Percentiles rank a stretch among this genome's conserved stretches.
These are phyloP conservation scores for Populus deltoides DNA, from an alignment of 345 rosid species.

Conservation along the genomic window DNA sequence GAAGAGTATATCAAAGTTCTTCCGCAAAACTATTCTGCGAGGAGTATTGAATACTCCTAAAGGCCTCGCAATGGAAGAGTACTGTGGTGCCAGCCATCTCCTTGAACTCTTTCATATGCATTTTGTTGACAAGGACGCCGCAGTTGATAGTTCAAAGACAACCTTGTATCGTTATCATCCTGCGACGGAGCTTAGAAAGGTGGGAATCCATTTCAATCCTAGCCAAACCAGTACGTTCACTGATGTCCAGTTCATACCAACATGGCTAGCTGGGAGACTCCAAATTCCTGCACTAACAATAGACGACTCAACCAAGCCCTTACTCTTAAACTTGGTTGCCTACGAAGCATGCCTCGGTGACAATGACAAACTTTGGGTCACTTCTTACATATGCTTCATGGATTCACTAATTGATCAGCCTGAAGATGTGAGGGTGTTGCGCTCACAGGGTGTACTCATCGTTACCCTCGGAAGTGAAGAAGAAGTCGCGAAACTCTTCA, in stretches of 20 bases:
- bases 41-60: no score
- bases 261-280: background rate
- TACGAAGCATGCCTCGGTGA: background rate
- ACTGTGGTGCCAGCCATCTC: background rate
- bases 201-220: constrained; percentile 8
- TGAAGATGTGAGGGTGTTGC: constrained; percentile 20
- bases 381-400: constrained; percentile 21
- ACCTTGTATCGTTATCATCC: background rate
- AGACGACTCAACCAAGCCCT: background rate
- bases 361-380: background rate
- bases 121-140: background rate
- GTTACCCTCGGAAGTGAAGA: constrained; percentile 17
- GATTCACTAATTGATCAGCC: constrained; percentile 12
- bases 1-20: background rate
- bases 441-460: constrained; percentile 1
- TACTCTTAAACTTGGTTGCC: background rate
- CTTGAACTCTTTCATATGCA: background rate
- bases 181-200: constrained; percentile 17
- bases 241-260: background rate
- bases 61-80: background rate
- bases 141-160: no score
- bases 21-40: background rate
- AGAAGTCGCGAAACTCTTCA: constrained; percentile 8
- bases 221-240: background rate
- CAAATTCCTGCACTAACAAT: constrained; percentile 11